These are phyloP conservation scores for Marasmius fiardii DNA, from an alignment of 1,284 basidiomycete species.

Conservation along the genomic window DNA sequence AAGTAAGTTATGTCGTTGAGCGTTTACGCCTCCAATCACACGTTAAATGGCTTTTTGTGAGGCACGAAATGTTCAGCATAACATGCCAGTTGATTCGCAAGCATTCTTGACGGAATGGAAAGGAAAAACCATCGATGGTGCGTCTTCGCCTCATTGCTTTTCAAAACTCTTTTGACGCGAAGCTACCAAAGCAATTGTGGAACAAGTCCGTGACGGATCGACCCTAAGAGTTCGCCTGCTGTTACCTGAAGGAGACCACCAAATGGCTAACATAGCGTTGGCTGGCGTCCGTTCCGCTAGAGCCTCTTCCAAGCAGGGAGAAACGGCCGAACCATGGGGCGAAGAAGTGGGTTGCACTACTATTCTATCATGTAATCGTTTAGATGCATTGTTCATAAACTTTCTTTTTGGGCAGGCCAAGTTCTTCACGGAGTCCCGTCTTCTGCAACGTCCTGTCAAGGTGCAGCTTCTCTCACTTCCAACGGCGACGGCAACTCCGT, in stretches of 20 bases:
- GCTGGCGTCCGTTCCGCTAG: slow-evolving; percentile 86
- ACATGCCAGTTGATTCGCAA: slow-evolving; percentile 89
- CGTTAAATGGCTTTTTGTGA: slow-evolving; percentile 27
- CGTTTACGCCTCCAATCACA: neutral
- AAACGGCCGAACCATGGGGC: slow-evolving; percentile 76
- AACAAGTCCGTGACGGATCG: slow-evolving; percentile 92
- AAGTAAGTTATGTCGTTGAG: slow-evolving; percentile 40
- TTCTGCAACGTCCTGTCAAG: slow-evolving; percentile 87
- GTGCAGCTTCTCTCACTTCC: slow-evolving; percentile 89
- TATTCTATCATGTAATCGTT: slow-evolving; percentile 11
- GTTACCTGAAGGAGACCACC: slow-evolving; percentile 86
- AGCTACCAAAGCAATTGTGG: slow-evolving; percentile 72
- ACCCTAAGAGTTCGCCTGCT: slow-evolving; percentile 88
- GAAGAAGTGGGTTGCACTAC: slow-evolving; percentile 65
- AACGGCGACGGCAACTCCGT: slow-evolving; percentile 75
- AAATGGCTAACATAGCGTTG: slow-evolving; percentile 79
- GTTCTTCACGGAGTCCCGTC: slow-evolving; percentile 91
- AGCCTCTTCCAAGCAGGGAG: slow-evolving; percentile 69
- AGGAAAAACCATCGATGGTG: slow-evolving; percentile 85
- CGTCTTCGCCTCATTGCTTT: slow-evolving; percentile 15
- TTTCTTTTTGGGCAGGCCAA: slow-evolving; percentile 61
- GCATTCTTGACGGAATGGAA: slow-evolving; percentile 91
- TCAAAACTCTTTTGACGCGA: slow-evolving; percentile 6
- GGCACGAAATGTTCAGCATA: slow-evolving; percentile 76
- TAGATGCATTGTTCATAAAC: slow-evolving; percentile 18